Percentiles rank a stretch among this genome's conserved stretches.
These are phyloP conservation scores for Cutaneotrichosporon sp. DNA, from an alignment of 1,284 basidiomycete genomes.

Conservation along the genomic window DNA sequence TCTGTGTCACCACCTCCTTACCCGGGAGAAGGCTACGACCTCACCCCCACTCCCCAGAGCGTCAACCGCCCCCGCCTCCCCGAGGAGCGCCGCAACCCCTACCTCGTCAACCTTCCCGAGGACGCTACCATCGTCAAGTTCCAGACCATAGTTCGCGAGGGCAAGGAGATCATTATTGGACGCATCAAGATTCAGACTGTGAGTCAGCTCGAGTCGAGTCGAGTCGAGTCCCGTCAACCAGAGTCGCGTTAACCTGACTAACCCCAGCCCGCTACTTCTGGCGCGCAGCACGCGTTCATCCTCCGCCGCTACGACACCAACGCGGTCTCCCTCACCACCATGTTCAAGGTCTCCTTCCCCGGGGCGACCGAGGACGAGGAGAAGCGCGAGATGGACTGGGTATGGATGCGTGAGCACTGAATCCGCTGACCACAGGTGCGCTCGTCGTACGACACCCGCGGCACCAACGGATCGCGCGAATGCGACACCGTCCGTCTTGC, in stretches of 20 bases:
- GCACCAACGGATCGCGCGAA: conserved; percentile 71
- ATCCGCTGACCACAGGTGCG: conserved; percentile 10
- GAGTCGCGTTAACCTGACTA: not conserved
- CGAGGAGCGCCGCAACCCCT: conserved; percentile 34
- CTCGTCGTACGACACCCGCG: conserved; percentile 67
- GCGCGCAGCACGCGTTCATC: conserved; percentile 74
- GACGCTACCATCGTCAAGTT: conserved; percentile 61
- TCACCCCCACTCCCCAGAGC: conserved; percentile 34
- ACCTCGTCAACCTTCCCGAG: conserved; percentile 31
- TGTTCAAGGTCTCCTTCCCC: conserved; percentile 97
- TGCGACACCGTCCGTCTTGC: conserved; percentile 66
- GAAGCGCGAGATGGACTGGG: conserved; percentile 76
- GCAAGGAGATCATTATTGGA: conserved; percentile 79
- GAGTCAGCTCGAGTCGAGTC: no score
- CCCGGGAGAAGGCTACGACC: conserved; percentile 26
- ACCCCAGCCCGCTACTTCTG: not conserved
- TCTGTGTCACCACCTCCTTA: conserved; percentile 40
- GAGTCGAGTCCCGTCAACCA: no score
- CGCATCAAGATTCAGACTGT: conserved; percentile 91
- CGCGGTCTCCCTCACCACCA: conserved; percentile 90
- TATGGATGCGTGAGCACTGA: conserved; percentile 14
- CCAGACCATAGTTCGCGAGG: conserved; percentile 74
- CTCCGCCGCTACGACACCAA: conserved; percentile 93
- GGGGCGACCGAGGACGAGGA: conserved; percentile 73
- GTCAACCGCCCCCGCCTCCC: conserved; percentile 43